Percentiles rank a stretch among this genome's conserved stretches.
These are phyloP conservation scores for Rosa rugosa DNA, from an alignment of 306 rosid genomes.

Conservation along the genomic window DNA sequence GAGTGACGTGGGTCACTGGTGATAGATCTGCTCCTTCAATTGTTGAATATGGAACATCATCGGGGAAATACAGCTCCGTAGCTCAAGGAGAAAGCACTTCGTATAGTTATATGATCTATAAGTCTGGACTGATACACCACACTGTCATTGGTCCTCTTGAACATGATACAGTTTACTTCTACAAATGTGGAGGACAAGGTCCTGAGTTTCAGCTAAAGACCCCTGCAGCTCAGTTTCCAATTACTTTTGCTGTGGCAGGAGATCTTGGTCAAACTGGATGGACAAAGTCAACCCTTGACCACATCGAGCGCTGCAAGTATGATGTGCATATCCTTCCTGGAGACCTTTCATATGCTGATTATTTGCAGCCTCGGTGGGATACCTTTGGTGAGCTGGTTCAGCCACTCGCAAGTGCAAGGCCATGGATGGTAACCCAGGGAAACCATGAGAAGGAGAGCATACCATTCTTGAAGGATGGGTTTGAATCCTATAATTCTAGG, in stretches of 20 bases:
- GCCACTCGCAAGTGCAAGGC: slow-evolving; percentile 90
- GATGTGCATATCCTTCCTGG: slow-evolving; percentile 90
- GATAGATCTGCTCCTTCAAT: slow-evolving; percentile 63
- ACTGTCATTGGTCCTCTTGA: slow-evolving; percentile 84
- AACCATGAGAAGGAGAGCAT: slow-evolving; percentile 81
- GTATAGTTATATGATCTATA: slow-evolving; percentile 62
- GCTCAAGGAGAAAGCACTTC: slow-evolving; percentile 79
- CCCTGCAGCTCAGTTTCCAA: slow-evolving; percentile 81
- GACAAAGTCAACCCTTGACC: slow-evolving; percentile 84
- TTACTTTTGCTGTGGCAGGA: slow-evolving; percentile 85
- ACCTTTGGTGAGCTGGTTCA: slow-evolving; percentile 80
- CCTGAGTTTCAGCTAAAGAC: slow-evolving; percentile 75
- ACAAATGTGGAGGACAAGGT: slow-evolving; percentile 80
- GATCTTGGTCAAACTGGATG: slow-evolving; percentile 93
- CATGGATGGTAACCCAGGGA: slow-evolving; percentile 98
- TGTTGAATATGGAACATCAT: slow-evolving; percentile 75
- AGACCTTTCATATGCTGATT: slow-evolving; percentile 91
- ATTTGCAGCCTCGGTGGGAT: slow-evolving; percentile 79
- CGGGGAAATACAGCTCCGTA: slow-evolving; percentile 51
- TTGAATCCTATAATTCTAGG: slow-evolving; percentile 72
- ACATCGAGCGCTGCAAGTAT: slow-evolving; percentile 71
- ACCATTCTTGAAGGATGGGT: slow-evolving; percentile 63
- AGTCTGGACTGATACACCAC: slow-evolving; percentile 90
- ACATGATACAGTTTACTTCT: slow-evolving; percentile 60
- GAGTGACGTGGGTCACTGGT: slow-evolving; percentile 72